A percentile compares a stretch with the other conserved stretches of the same genome.
These are phyloP conservation scores for Sporothrix dimorphospora DNA, from an alignment of 2,329 filamentous ascomycete genomes.

Conservation along the genomic window DNA sequence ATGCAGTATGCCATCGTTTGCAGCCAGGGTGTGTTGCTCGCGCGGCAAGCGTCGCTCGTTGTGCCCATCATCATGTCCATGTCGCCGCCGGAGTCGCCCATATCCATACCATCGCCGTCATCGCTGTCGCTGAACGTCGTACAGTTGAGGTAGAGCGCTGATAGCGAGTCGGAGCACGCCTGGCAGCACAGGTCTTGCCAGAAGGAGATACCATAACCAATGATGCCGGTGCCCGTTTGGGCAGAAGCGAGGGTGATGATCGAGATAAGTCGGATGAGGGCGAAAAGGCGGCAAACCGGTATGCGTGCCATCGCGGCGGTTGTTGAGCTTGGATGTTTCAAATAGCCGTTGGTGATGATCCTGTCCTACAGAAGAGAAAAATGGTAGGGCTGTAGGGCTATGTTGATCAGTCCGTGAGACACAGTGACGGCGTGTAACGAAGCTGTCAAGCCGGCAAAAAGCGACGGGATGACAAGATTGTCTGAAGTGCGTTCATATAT, in stretches of 20 bases:
- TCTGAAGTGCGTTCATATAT: background rate
- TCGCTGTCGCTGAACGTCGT: background rate
- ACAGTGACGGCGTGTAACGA: background rate
- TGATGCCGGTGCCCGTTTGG: conserved; percentile 2
- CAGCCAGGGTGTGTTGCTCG: conserved; percentile 12
- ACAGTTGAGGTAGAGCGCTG: conserved; percentile 16
- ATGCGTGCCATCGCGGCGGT: background rate
- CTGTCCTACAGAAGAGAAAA: background rate
- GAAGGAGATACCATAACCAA: conserved; percentile 6
- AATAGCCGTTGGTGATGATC: background rate
- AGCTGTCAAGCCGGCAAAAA: background rate
- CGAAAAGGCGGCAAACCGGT: too few relatives aligned
- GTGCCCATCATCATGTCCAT: conserved; percentile 3
- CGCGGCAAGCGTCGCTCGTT: conserved; percentile 10
- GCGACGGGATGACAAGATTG: background rate
- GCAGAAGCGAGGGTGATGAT: background rate
- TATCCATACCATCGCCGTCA: background rate
- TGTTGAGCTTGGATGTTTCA: background rate
- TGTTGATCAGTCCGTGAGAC: background rate
- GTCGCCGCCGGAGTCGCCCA: background rate
- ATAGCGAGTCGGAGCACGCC: conserved; percentile 16
- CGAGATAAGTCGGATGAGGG: background rate
- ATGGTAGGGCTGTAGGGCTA: background rate
- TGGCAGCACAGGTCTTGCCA: conserved; percentile 18
- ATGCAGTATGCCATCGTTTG: conserved; percentile 16